Percentiles rank a stretch among this genome's conserved stretches.
These are phyloP conservation scores for Spergularia azorica DNA, from an alignment of 179 eudicot genomes.

Conservation along the genomic window DNA sequence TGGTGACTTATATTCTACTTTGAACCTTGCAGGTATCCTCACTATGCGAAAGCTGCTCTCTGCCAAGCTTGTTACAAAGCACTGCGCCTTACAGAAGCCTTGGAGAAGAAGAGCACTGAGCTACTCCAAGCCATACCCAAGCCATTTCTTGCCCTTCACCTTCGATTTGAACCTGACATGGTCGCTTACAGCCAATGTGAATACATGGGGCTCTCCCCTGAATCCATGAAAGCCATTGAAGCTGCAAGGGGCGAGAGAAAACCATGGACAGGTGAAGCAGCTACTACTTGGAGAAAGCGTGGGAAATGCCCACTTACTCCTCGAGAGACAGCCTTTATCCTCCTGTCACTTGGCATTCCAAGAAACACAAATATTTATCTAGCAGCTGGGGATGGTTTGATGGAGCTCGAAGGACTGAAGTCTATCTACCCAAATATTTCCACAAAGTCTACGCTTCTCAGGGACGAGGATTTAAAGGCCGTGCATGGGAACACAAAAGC, in stretches of 20 bases:
- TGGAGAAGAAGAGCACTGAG: constrained; percentile 72
- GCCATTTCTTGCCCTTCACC: constrained; percentile 92
- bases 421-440: constrained; percentile 64
- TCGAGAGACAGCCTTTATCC: constrained; percentile 76
- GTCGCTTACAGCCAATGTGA: constrained; percentile 97
- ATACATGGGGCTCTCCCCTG: constrained; percentile 58
- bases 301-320: constrained; percentile 99
- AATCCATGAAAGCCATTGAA: constrained; percentile 73
- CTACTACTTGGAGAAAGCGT: constrained; percentile 79
- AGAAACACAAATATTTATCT: constrained; percentile 75
- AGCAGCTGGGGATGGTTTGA: constrained; percentile 95
- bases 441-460: constrained; percentile 68
- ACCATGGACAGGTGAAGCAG: constrained; percentile 93
- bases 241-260: constrained; percentile 74
- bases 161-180: constrained; percentile 98
- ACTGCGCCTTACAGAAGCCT: constrained; percentile 53
- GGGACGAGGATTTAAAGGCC: constrained; percentile 58
- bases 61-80: constrained; percentile 94
- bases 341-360: constrained; percentile 71
- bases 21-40: constrained; percentile 65
- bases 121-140: constrained; percentile 92
- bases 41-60: constrained; percentile 75
- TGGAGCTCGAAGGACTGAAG: constrained; percentile 84
- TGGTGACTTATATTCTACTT: constrained; percentile 7
- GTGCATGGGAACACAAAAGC: constrained; percentile 99